Percentiles rank a stretch among this genome's conserved stretches.
phyloP scores from a whole-genome alignment of 306 rosid species.

The Begonia peltatifolia region DNA sequence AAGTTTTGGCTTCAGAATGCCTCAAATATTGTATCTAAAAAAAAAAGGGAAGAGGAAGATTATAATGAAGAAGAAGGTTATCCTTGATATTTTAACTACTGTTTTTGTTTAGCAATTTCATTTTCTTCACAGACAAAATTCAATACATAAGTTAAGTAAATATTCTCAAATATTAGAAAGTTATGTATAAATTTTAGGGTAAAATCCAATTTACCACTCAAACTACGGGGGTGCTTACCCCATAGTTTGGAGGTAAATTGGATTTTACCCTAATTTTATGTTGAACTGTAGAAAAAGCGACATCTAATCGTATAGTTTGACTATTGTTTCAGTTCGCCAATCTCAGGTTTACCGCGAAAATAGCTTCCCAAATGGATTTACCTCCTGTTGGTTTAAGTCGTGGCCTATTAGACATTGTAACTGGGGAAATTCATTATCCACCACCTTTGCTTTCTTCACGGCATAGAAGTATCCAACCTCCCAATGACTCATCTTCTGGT shows the following conservation, averaged over 20 bases:
- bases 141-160: too few relatives aligned
- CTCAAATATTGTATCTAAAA: slow-evolving; percentile 43
- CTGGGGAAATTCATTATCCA: slow-evolving; percentile 51
- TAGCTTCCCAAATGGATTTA: slow-evolving; percentile 48
- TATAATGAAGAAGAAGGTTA: slow-evolving; percentile 63
- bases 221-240: too few relatives aligned
- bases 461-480: slow-evolving; percentile 40
- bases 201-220: too few relatives aligned
- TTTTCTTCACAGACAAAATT: not conserved
- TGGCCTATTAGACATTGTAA: slow-evolving; percentile 31
- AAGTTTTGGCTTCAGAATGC: slow-evolving; percentile 69
- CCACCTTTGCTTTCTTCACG: slow-evolving; percentile 45
- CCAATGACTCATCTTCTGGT: slow-evolving; percentile 59
- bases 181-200: too few relatives aligned
- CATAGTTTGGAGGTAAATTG: too few relatives aligned
- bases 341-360: slow-evolving; percentile 31
- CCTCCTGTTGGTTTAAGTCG: slow-evolving; percentile 49
- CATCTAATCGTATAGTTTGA: too few relatives aligned
- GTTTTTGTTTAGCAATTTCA: slow-evolving; percentile 8
- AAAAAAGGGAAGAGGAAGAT: too few relatives aligned
- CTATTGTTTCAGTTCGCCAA: slow-evolving; percentile 22
- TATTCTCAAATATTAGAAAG: too few relatives aligned
- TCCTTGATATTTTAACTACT: slow-evolving; percentile 6
- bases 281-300: too few relatives aligned
- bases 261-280: too few relatives aligned